A percentile compares a stretch with the other conserved stretches of the same genome.
phyloP scores from a whole-genome alignment of 495 filamentous ascomycete genomes.

The Hyaloscypha hepaticicola region DNA sequence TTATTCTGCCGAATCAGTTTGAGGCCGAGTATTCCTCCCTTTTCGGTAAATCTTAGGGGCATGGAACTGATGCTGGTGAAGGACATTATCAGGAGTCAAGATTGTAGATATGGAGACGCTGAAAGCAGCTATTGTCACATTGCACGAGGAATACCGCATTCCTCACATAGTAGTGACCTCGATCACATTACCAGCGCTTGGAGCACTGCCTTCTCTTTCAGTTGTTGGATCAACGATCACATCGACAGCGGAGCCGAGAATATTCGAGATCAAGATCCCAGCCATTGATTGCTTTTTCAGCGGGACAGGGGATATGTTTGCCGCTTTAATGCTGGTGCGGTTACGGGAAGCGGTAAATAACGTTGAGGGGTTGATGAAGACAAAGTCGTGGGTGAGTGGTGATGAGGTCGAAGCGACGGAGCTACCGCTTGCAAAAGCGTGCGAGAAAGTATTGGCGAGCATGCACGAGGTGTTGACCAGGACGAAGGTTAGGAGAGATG shows the following conservation, averaged over 20 bases:
- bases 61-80: conserved; percentile 36
- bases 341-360: conserved; percentile 72
- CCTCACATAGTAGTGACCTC: conserved; percentile 95
- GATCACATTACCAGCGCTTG: conserved; percentile 48
- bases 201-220: conserved; percentile 54
- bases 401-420: conserved; percentile 66
- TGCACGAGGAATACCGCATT: conserved; percentile 74
- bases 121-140: conserved; percentile 65
- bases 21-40: conserved; percentile 81
- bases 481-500: conserved; percentile 69
- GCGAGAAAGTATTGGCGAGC: conserved; percentile 84
- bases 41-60: neutral
- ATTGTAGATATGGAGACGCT: conserved; percentile 76
- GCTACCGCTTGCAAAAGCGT: conserved; percentile 77
- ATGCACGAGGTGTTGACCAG: conserved; percentile 84
- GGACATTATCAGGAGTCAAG: conserved; percentile 75
- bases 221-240: conserved; percentile 71
- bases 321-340: conserved; percentile 84
- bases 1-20: conserved; percentile 95
- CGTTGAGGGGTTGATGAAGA: conserved; percentile 43
- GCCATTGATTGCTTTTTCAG: conserved; percentile 89
- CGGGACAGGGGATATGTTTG: conserved; percentile 98
- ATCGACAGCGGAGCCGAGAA: conserved; percentile 28
- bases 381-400: conserved; percentile 63
- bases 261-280: conserved; percentile 75